Conservation (phyloP, 306 rosid genomes). For the Cucumis hystrix region DNA sequence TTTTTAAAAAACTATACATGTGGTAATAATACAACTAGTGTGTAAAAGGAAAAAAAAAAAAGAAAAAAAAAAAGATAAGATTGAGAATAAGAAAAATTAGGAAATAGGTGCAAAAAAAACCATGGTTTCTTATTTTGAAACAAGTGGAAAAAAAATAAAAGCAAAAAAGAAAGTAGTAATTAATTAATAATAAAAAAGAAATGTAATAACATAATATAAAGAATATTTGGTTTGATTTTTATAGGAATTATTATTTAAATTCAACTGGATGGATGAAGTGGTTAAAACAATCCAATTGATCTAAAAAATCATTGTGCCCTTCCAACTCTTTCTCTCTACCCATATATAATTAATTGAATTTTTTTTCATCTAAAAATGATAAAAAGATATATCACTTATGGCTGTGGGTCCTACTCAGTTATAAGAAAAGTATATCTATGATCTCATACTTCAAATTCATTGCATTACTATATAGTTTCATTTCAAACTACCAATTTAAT, state of each 20-base stretch:
- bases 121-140: not conserved
- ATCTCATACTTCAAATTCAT: not conserved
- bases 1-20: too few relatives aligned
- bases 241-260: not conserved
- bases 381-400: not conserved
- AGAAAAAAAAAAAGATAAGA: too few relatives aligned
- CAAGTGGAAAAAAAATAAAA: not conserved
- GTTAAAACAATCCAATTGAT: not conserved
- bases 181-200: too few relatives aligned
- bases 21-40: too few relatives aligned
- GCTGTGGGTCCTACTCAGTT: not conserved
- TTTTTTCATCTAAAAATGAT: not conserved
- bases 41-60: too few relatives aligned
- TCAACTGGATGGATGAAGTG: not conserved
- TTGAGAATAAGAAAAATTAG: too few relatives aligned
- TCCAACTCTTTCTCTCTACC: not conserved
- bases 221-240: not conserved
- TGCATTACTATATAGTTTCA: too few relatives aligned
- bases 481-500: too few relatives aligned
- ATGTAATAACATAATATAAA: not conserved
- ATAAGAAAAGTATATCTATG: not conserved
- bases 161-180: too few relatives aligned
- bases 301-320: not conserved
- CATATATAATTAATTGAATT: not conserved
- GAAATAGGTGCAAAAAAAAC: not conserved